These are phyloP conservation scores for Vachellia collinsii DNA, from an alignment of 306 rosid species.

Conservation along the genomic window DNA sequence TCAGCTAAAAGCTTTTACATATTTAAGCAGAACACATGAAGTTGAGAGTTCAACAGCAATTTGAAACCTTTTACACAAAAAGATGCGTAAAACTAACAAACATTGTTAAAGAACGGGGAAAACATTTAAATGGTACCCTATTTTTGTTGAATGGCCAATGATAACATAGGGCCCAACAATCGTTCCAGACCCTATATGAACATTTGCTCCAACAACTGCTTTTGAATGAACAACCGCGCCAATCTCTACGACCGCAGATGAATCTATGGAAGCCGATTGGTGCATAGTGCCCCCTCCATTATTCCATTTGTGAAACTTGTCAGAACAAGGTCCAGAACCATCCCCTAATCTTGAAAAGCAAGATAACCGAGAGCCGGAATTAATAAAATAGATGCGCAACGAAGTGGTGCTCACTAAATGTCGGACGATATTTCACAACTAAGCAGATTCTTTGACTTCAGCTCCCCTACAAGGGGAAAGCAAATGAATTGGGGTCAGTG, in stretches of 20 bases:
- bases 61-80: neutral
- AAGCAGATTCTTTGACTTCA: neutral
- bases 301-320: constrained; percentile 65
- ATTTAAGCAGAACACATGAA: neutral
- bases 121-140: constrained; percentile 54
- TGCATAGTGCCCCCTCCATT: constrained; percentile 87
- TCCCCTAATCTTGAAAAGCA: constrained; percentile 55
- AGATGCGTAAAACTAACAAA: neutral
- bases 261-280: constrained; percentile 64
- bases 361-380: constrained; percentile 35
- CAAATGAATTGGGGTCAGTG: neutral
- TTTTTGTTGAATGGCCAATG: constrained; percentile 64
- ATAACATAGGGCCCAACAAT: constrained; percentile 77
- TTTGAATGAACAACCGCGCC: constrained; percentile 80
- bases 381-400: neutral
- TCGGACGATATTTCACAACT: neutral
- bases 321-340: constrained; percentile 30
- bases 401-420: neutral
- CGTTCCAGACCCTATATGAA: constrained; percentile 73
- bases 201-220: constrained; percentile 62
- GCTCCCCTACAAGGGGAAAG: neutral
- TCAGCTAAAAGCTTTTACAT: neutral
- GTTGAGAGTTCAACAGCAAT: neutral
- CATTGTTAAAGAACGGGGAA: neutral
- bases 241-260: constrained; percentile 67